A percentile compares a stretch with the other conserved stretches of the same genome.
Conservation (phyloP, 116 monocot genomes). For the Cymodocea nodosa region DNA sequence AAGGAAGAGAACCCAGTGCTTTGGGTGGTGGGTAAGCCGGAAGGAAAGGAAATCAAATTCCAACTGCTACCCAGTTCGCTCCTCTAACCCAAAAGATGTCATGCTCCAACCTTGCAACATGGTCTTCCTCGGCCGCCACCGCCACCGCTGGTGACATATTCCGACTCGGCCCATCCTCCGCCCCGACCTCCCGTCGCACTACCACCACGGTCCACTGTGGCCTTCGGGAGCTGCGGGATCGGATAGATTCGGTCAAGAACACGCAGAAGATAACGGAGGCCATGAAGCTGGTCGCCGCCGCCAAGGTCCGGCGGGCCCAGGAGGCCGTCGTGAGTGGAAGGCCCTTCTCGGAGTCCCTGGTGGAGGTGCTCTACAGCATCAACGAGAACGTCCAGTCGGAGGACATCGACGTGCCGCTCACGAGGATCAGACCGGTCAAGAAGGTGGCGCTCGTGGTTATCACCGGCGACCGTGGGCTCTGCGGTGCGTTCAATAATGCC, state of each 20-base stretch:
- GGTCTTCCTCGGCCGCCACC: constrained; percentile 13
- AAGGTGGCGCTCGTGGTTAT: constrained; percentile 87
- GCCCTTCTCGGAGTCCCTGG: constrained; percentile 91
- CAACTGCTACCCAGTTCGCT: not conserved
- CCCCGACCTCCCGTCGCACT: not conserved
- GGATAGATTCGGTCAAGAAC: constrained; percentile 80
- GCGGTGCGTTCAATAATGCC: constrained; percentile 76
- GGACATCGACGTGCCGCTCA: constrained; percentile 77
- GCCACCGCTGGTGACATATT: not conserved
- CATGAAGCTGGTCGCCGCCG: constrained; percentile 98
- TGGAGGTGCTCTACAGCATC: constrained; percentile 91
- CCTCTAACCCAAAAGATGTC: constrained; percentile 11
- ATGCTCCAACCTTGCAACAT: constrained; percentile 22
- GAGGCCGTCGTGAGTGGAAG: constrained; percentile 80
- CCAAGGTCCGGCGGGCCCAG: constrained; percentile 85
- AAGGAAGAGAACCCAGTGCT: not conserved
- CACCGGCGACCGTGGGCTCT: constrained; percentile 86
- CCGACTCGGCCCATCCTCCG: constrained; percentile 12
- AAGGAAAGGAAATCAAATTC: no score
- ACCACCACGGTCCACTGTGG: constrained; percentile 33
- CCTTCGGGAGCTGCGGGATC: constrained; percentile 68
- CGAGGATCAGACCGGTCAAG: constrained; percentile 57
- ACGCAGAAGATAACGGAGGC: constrained; percentile 97
- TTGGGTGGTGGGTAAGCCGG: no score
- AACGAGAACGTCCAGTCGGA: constrained; percentile 84